Evolutionary conservation across 345 rosid genomes (phyloP).

Genomic region (Eucalyptus victrix): DNA sequence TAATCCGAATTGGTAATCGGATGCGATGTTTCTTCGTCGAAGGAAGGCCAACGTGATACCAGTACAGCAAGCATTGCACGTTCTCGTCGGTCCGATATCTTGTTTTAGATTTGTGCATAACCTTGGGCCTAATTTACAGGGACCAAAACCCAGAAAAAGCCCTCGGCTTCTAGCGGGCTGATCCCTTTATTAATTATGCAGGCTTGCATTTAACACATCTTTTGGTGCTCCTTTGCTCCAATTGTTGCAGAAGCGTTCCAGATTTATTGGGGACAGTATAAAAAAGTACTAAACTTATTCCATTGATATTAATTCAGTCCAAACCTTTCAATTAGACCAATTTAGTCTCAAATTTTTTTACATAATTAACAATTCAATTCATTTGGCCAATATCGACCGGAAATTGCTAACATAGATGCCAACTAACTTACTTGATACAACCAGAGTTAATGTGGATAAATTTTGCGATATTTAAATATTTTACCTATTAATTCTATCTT

Average conservation of each 20-base stretch:
- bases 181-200: background rate
- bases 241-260: background rate
- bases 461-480: too few relatives aligned
- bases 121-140: background rate
- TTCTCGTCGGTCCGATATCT: background rate
- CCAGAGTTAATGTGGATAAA: fast-evolving
- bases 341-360: too few relatives aligned
- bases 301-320: background rate
- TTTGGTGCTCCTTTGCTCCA: background rate
- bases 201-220: background rate
- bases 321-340: too few relatives aligned
- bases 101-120: background rate
- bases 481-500: fast-evolving
- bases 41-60: background rate
- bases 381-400: fast-evolving
- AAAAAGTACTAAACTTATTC: background rate
- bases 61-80: background rate
- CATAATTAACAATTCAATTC: too few relatives aligned
- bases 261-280: background rate
- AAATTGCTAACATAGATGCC: too few relatives aligned
- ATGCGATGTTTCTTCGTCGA: background rate
- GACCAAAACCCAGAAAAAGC: background rate
- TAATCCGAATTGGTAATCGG: background rate
- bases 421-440: too few relatives aligned
- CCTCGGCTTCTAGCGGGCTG: background rate